phyloP scores from a whole-genome alignment of 139 green algal genomes.

The Limnomonas spitsbergensis region DNA sequence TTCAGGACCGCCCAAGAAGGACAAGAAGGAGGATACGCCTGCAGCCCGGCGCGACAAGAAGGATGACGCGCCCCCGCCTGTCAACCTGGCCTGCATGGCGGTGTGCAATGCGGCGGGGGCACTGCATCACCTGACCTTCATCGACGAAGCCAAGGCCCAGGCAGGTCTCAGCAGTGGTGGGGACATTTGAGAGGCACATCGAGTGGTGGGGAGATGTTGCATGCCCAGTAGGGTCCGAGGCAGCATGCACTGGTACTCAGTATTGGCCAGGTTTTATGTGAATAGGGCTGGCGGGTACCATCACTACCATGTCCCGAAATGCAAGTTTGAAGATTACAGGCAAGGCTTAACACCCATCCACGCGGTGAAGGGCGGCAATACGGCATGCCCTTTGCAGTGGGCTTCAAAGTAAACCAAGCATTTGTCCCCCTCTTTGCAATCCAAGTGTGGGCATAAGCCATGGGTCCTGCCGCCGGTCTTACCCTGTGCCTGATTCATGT shows the following conservation, averaged over 20 bases:
- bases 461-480: not conserved
- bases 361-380: not conserved
- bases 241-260: not conserved
- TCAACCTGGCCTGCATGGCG: conserved; percentile 28
- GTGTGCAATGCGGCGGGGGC: conserved; percentile 48
- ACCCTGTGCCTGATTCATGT: too few species aligned
- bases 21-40: conserved; percentile 8
- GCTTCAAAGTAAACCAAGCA: too few species aligned
- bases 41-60: conserved; percentile 13
- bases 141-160: conserved; percentile 49
- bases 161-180: conserved; percentile 2
- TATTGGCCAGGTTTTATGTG: not conserved
- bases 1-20: conserved; percentile 22
- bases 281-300: not conserved
- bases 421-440: not conserved
- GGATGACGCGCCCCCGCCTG: conserved; percentile 1
- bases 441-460: not conserved
- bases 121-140: conserved; percentile 57
- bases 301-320: too few species aligned
- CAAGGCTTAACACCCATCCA: not conserved
- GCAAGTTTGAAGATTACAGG: not conserved
- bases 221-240: conserved; percentile 39
- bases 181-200: too few species aligned
- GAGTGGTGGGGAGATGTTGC: not conserved
- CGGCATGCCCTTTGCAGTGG: too few species aligned